A percentile compares a stretch with the other conserved stretches of the same genome.
Evolutionary conservation across 306 rosid genomes (phyloP).

Genomic region (Prinsepia uniflora): DNA sequence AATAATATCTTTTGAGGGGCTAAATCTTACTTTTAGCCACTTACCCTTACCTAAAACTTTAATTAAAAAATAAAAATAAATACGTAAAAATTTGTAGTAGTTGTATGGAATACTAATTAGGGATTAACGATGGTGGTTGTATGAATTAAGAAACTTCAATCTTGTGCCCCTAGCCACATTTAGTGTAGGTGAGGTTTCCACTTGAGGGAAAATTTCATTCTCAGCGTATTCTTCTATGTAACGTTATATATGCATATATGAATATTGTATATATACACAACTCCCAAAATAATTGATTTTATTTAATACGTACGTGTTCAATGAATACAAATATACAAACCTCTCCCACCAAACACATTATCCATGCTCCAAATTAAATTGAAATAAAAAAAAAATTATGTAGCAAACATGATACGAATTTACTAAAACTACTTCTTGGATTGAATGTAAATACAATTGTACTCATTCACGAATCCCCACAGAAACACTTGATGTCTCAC

Average conservation of each 20-base stretch:
- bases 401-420: background rate
- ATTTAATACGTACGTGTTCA: background rate
- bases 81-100: no score
- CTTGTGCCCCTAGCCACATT: background rate
- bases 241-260: background rate
- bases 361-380: no score
- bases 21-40: no score
- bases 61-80: no score
- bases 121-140: background rate
- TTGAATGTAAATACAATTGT: background rate
- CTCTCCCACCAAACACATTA: background rate
- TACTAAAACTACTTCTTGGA: background rate
- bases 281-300: background rate
- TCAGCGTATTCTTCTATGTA: background rate
- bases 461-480: background rate
- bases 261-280: background rate
- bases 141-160: background rate
- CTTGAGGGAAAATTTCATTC: slow-evolving; percentile 29
- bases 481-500: background rate
- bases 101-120: no score
- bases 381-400: no score
- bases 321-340: background rate
- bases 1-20: no score
- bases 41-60: no score
- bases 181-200: slow-evolving; percentile 32